Evolutionary conservation across 179 eudicot species (phyloP).

Genomic region (Beta corolliflora): DNA sequence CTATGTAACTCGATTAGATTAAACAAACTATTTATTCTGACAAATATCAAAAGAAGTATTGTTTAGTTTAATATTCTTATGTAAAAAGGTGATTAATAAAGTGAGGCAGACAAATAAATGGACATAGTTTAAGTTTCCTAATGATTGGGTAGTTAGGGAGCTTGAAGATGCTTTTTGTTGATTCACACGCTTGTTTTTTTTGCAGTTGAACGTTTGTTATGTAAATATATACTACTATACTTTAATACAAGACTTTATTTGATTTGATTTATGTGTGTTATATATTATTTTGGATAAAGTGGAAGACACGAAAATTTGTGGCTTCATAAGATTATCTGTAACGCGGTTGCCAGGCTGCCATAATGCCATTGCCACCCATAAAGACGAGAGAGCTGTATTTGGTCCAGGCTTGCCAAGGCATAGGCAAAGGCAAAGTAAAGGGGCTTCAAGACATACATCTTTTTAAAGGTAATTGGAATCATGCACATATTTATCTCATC

Average conservation of each 20-base stretch:
- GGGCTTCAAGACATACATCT: background rate
- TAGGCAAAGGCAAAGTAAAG: background rate
- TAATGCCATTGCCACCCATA: slow-evolving; percentile 26
- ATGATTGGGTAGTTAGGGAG: slow-evolving; percentile 38
- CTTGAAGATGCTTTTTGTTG: slow-evolving; percentile 8
- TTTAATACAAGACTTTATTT: background rate
- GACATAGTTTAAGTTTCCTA: slow-evolving; percentile 15
- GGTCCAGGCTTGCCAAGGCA: background rate
- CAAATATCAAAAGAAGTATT: no score
- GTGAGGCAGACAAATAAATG: slow-evolving; percentile 15
- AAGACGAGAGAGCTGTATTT: slow-evolving; percentile 20
- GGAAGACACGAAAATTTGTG: slow-evolving; percentile 31
- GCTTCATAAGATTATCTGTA: slow-evolving; percentile 26
- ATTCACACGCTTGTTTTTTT: slow-evolving; percentile 23
- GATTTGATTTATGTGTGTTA: background rate
- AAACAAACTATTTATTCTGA: no score
- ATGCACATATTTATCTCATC: no score
- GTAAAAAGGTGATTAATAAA: slow-evolving; percentile 11
- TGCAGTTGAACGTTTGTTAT: slow-evolving; percentile 19
- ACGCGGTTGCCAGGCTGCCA: slow-evolving; percentile 34
- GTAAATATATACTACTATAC: background rate
- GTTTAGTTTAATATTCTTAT: background rate
- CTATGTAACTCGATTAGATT: background rate
- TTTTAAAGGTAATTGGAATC: no score
- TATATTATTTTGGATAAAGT: slow-evolving; percentile 26